phyloP scores from a whole-genome alignment of 179 eudicot genomes.

The Corrigiola litoralis region DNA sequence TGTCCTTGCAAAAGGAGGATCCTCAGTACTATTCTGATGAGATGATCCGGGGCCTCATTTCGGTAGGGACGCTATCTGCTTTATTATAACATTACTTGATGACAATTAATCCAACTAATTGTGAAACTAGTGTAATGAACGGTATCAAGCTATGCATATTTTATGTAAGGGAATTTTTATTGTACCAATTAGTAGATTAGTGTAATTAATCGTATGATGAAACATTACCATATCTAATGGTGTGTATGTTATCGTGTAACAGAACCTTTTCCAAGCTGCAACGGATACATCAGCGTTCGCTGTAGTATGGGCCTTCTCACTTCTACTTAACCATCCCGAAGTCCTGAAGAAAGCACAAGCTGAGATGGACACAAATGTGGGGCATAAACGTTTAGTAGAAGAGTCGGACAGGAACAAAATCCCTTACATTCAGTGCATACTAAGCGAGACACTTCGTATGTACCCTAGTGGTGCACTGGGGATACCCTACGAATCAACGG shows the following conservation, averaged over 20 bases:
- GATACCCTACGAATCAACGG: background rate
- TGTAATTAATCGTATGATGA: background rate
- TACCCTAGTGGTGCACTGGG: slow-evolving; percentile 1
- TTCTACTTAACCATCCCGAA: slow-evolving; percentile 5
- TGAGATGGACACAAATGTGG: background rate
- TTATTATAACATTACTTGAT: background rate
- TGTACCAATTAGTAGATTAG: too few relatives aligned
- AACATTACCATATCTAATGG: background rate
- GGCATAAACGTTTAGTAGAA: background rate
- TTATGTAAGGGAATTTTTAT: too few relatives aligned
- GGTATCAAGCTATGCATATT: too few relatives aligned
- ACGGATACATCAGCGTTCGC: background rate
- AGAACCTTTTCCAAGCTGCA: slow-evolving; percentile 8
- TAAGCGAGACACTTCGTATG: slow-evolving; percentile 5
- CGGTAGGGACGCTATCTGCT: background rate
- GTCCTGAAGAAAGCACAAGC: background rate
- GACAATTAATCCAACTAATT: too few relatives aligned
- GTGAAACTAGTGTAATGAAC: too few relatives aligned
- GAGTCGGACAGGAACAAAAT: background rate
- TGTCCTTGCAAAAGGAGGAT: slow-evolving; percentile 3
- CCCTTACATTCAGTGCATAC: slow-evolving; percentile 4
- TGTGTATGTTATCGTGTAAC: background rate
- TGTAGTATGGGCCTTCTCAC: background rate
- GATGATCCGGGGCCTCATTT: background rate
- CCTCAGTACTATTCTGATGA: background rate